Evolutionary conservation across 495 filamentous ascomycete species (phyloP).

Genomic region (Lasiosphaeria hispida): DNA sequence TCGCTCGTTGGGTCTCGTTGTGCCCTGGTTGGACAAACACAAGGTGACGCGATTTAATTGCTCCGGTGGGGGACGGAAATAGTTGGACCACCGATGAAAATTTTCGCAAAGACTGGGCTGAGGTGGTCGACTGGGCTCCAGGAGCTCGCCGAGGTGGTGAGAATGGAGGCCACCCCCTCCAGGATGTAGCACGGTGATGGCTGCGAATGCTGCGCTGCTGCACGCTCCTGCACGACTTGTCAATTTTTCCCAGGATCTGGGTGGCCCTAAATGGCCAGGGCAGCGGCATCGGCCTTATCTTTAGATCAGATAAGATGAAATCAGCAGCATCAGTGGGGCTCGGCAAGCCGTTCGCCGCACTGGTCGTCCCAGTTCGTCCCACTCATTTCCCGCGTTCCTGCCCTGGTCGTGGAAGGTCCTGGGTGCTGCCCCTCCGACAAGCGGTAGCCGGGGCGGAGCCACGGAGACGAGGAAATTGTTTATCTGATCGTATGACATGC

Average conservation of each 20-base stretch:
- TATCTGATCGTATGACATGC: slow-evolving; percentile 34
- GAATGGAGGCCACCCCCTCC: not conserved
- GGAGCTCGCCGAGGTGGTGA: slow-evolving; percentile 11
- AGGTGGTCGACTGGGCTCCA: slow-evolving; percentile 8
- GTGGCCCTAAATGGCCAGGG: slow-evolving; percentile 14
- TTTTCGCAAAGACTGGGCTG: slow-evolving; percentile 6
- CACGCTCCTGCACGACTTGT: slow-evolving; percentile 15
- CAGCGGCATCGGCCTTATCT: slow-evolving; percentile 49
- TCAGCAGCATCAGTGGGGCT: slow-evolving; percentile 14
- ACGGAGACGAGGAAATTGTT: slow-evolving; percentile 17
- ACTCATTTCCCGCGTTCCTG: slow-evolving; percentile 4
- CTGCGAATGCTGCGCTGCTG: slow-evolving; percentile 19
- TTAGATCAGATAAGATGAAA: slow-evolving; percentile 53
- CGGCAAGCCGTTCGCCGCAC: not conserved
- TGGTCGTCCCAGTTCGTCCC: not conserved
- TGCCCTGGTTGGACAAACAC: slow-evolving; percentile 14
- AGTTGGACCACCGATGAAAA: slow-evolving; percentile 1
- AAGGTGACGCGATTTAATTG: slow-evolving; percentile 22
- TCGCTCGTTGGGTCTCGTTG: too few relatives aligned
- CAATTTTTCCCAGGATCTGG: slow-evolving; percentile 20
- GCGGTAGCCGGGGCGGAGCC: slow-evolving; percentile 1
- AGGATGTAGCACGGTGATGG: not conserved
- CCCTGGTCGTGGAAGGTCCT: slow-evolving; percentile 5
- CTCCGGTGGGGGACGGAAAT: slow-evolving; percentile 14
- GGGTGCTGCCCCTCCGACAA: slow-evolving; percentile 12